phyloP scores from a whole-genome alignment of 768 basidiomycete genomes.

The Leccinum barrowsii region DNA sequence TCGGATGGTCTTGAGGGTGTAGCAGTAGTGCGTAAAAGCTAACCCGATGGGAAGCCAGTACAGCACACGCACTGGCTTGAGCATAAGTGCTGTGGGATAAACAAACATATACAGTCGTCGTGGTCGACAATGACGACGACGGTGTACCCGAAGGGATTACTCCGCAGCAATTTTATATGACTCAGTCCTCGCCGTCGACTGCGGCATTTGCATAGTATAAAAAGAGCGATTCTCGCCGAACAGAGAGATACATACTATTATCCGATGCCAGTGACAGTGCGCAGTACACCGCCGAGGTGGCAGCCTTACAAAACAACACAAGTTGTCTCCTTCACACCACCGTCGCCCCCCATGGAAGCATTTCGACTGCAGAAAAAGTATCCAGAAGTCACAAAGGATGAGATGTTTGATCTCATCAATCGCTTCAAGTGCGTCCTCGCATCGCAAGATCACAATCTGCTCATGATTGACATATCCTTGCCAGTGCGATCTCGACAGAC shows the following conservation, averaged over 20 bases:
- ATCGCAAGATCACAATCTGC: background rate
- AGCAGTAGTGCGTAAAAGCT: slow-evolving; percentile 48
- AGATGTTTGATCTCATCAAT: slow-evolving; percentile 92
- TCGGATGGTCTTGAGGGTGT: slow-evolving; percentile 49
- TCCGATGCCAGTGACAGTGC: background rate
- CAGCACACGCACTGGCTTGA: slow-evolving; percentile 26
- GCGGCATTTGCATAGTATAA: background rate
- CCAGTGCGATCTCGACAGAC: slow-evolving; percentile 71
- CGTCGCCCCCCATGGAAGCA: slow-evolving; percentile 60
- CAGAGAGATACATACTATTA: no score
- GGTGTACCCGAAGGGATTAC: no score
- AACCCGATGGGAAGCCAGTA: slow-evolving; percentile 59
- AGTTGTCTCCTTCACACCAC: slow-evolving; percentile 7
- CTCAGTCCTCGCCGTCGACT: background rate
- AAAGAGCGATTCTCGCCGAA: background rate
- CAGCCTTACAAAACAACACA: slow-evolving; percentile 14
- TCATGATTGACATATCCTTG: background rate
- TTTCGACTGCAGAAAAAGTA: slow-evolving; percentile 88
- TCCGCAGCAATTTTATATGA: no score
- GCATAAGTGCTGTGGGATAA: background rate
- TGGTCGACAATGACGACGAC: background rate
- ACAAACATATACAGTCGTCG: background rate
- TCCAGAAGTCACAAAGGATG: slow-evolving; percentile 86
- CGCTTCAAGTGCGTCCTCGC: slow-evolving; percentile 82
- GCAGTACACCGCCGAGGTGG: slow-evolving; percentile 15